Base-by-base conservation (phyloP, 2,329 filamentous ascomycete species). In the Hypoxylon sp. region DNA sequence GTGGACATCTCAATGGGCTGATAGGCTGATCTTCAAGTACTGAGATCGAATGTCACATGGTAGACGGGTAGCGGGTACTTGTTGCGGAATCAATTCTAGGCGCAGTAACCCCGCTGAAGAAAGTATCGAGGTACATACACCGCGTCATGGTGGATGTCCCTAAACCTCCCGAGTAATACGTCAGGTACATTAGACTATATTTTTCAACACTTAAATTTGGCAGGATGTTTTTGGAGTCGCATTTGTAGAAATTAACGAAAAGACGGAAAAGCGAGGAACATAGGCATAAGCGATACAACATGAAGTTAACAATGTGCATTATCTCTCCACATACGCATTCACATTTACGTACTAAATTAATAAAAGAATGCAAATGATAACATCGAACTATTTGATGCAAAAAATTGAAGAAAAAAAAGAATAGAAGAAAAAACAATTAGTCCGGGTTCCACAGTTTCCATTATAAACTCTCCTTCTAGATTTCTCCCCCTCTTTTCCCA, bases 1-100 rank as follows among this genome's bases (percentile, higher is more conserved):
- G 26, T 51, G 27, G 19, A 25, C 12, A 12, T n/a, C n/a, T n/a
- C n/a, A 41, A 43, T 46, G 26, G 41, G 17, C 45, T 51, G 31
- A 55, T 55, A 55, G 40, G 46, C n/a, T 45, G 51, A 51, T 51
- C 52, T 40, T 17, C 40, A 31, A n/a, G n/a, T 49, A 32, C 53
- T 52, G 30, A 56, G 43, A 56, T 56, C 48, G 30, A 26, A 49
- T 52, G 38, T 46, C 35, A 43, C 38, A 45, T 42, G 27, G 31
- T 23, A 36, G 7, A 13, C n/a, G 31, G 15, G 42, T 55, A 47
- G 3, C 7, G 3, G 16, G 11, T 55, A 55, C 48, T 40, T 41
- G n/a, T 8, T 12, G 20, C 27, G 16, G 21, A 21, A 47, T 30
- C 32, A 7, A 15, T 16, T 8, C 19, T 13, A 27, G 3, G 17